Conservation (phyloP, 2,329 filamentous ascomycete species). For the Neonectria neomacrospora region DNA sequence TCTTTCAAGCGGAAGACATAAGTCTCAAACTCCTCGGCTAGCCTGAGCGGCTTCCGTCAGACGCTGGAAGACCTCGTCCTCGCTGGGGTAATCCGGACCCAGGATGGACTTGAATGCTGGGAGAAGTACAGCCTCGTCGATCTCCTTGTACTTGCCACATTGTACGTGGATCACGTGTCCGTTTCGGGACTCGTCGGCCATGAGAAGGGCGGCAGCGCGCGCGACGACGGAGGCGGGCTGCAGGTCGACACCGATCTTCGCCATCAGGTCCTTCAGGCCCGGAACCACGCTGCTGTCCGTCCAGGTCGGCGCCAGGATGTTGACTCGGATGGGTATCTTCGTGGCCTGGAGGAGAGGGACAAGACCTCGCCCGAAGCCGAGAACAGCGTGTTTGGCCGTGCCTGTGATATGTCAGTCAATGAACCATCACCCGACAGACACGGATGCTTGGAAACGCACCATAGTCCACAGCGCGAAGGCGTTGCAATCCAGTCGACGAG, state of each 20-base stretch:
- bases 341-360: constrained; percentile 50
- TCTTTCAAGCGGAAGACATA: background rate
- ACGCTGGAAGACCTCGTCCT: constrained; percentile 51
- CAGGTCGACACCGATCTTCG: constrained; percentile 51
- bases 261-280: constrained; percentile 49
- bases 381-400: constrained; percentile 64
- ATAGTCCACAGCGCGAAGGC: constrained; percentile 63
- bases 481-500: constrained; percentile 62
- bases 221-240: constrained; percentile 62
- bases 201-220: constrained; percentile 58
- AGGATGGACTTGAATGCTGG: constrained; percentile 49
- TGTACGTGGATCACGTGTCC: constrained; percentile 64
- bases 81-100: constrained; percentile 47
- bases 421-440: rapidly evolving
- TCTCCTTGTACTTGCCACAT: constrained; percentile 61
- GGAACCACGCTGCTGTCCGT: constrained; percentile 62
- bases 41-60: background rate
- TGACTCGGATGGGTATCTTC: constrained; percentile 62
- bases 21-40: background rate
- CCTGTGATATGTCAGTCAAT: constrained; percentile 45
- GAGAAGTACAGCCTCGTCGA: constrained; percentile 59
- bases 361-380: constrained; percentile 64
- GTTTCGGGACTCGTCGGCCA: constrained; percentile 59
- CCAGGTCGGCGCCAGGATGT: constrained; percentile 66
- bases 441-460: constrained; percentile 42